Evolutionary conservation across 2,329 filamentous ascomycete species (phyloP), one percentile per base, ranked within the genome.

Genomic region (Aspergillus hortae): DNA sequence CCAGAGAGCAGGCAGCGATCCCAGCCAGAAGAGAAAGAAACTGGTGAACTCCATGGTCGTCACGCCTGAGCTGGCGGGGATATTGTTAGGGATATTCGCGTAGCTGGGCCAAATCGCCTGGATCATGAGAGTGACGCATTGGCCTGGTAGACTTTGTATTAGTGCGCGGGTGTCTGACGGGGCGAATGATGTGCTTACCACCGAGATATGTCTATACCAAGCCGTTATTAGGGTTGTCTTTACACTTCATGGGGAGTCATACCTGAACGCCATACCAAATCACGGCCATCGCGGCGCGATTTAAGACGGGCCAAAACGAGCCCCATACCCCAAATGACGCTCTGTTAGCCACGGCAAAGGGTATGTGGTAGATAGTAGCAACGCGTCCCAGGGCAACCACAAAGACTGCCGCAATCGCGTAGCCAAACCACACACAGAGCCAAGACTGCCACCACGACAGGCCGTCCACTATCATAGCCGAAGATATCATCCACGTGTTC

Each of bases 401-500:
- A 71, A 96, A 95, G 66, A 74, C 75, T 27, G 80, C 89, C 0
- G 90, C 84, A 57, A 95, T 85, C 36, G 83, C 78, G 66, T 96
- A 95, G 49, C 92, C 91, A 25, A 92, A 74, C 86, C 90, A 92
- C 41, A 96, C 89, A 64, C 88, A 91, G n/a, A 90, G 74, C 86
- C 88, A 90, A 2, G 89, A 87, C 73, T 95, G 90, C 90, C 90
- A 95, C 90, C 90, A 95, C 6, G 89, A 89, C 17, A 95, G 77
- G 11, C 90, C 89, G 44, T 75, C 77, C 1, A 87, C 81, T 32
- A 95, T 89, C 82, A 90, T 91, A 33, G 88, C 85, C 1, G 88
- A 90, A 0, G 89, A 88, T 56, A 95, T 94, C 89, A 95, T 95
- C 91, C 90, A 95, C 1, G 90, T 94, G 71, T 92, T 94, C 73